Evolutionary conservation across 225 moss, liverwort and hornwort species (phyloP), one percentile per base, ranked within the genome.

Genomic region (Physcomitrium patens): DNA sequence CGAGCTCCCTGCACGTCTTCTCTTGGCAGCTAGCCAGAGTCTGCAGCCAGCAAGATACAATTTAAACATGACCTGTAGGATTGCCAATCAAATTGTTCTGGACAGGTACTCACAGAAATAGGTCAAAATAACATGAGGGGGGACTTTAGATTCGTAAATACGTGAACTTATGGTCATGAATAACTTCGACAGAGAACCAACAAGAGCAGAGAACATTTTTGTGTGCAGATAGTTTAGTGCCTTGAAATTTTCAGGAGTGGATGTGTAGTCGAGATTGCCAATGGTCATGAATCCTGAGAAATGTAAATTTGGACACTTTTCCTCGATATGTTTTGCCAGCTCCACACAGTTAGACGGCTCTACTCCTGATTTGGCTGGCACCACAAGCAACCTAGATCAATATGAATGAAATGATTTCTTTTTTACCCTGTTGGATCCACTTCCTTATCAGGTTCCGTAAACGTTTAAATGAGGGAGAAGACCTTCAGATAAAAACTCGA

Each of bases 241-340:
- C 82, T 84, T 86, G 14, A 93, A 93, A 76, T 93, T 93, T 71
- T 86, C 80, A 12, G 93, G 91, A 13, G 93, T 93, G 20, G 91
- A 93, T 75, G 91, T 89, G 69, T 91, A 93, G 67, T 91, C 93
- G 48, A 83, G 81, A 86, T 89, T 89, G 68, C 93, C 91, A 63
- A 93, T 93, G 53, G 91, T 93, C 93, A 93, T 93, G 43, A 93
- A 71, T 47, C 93, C 93, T 41, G 89, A 91, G 68, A 93, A 93
- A 37, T 72, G 80, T 54, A 93, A 53, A 69, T 93, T 83, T 19
- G 93, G 89, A 72, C 93, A 93, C 41, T 87, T 87, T 70, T 87
- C 45, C 80, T 79, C 86, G 41, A 93, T 87, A 79, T 93, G 89
- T 23, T 80, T 89, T 63, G 93, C 93, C 63, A 93, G 84, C 69